Evolutionary conservation across 305 asterid species (phyloP), one percentile per base, ranked within the genome.

Genomic region (Fraxinus latifolia): DNA sequence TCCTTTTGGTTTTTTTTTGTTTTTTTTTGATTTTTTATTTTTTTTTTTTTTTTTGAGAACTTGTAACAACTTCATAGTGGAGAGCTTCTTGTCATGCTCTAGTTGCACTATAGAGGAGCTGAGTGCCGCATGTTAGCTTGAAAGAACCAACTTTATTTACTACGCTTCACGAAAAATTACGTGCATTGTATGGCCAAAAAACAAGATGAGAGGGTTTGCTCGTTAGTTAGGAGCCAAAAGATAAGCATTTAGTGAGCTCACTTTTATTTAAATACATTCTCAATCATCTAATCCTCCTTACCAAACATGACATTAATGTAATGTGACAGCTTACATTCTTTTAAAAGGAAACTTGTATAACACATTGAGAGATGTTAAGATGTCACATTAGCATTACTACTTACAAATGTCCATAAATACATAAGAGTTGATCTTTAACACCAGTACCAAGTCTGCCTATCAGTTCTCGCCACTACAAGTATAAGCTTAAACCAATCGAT

Each of bases 351-450:
- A 19, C 8, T 7, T 39, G 21, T 29, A 25, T 12, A 65, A 50
- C 21, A 39, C 65, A 76, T 9, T 25, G 58, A 65, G 65, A 68
- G 73, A 23, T 62, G 76, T 32, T 75, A 70, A 62, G 72, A 65
- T 15, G 12, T 76, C 67, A 84, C 70, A 77, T 72, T 73, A 84
- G 82, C 80, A 65, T 82, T 81, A 77, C 72, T 17, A 77, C 33
- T 78, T 74, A 42, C 72, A n/a, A 67, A 79, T 67, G 67, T 74
- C 76, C 60, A 29, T 71, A 42, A 71, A 67, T 33, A 42, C 65
- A 74, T 4, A 60, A 73, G n/a, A 73, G 68, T 44, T 11, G 9
- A 8, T 23, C 55, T 79, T 21, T 65, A 47, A 70, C 76, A 67
- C 80, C 44, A 81, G 12, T 17, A 81, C 77, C 76, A 36, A 76